Conservation (phyloP, 257 asterid species). For the Orobanche coerulescens region DNA sequence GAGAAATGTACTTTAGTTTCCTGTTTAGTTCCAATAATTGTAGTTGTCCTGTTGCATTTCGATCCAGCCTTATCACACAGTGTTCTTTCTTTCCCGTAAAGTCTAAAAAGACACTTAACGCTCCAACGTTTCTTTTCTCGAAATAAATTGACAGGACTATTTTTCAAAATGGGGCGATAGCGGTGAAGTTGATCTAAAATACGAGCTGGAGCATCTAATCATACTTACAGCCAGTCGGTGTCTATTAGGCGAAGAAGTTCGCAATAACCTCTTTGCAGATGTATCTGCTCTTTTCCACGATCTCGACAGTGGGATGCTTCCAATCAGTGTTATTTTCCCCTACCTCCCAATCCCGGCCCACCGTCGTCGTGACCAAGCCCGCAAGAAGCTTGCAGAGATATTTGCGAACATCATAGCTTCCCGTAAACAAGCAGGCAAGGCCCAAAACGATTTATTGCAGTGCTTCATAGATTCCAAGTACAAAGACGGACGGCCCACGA, state of each 20-base stretch:
- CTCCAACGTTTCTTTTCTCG: conserved; percentile 4
- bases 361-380: conserved; percentile 77
- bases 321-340: conserved; percentile 83
- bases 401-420: conserved; percentile 62
- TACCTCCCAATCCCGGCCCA: conserved; percentile 95
- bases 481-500: conserved; percentile 78
- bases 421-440: conserved; percentile 57
- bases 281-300: conserved; percentile 96
- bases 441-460: conserved; percentile 62
- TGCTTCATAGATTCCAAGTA: conserved; percentile 94
- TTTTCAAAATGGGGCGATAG: conserved; percentile 94
- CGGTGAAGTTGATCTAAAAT: conserved; percentile 86
- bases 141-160: conserved; percentile 42
- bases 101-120: background rate
- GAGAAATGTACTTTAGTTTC: background rate
- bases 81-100: conserved; percentile 3
- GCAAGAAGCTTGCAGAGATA: conserved; percentile 71
- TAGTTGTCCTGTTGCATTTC: background rate
- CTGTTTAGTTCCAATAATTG: background rate
- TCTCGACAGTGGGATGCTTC: conserved; percentile 93
- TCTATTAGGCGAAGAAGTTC: conserved; percentile 86
- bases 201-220: conserved; percentile 82
- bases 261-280: conserved; percentile 80
- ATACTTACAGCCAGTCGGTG: conserved; percentile 92
- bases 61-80: background rate